These are phyloP conservation scores for Lachnellula hyalina DNA, from an alignment of 2,329 filamentous ascomycete species.

Conservation along the genomic window DNA sequence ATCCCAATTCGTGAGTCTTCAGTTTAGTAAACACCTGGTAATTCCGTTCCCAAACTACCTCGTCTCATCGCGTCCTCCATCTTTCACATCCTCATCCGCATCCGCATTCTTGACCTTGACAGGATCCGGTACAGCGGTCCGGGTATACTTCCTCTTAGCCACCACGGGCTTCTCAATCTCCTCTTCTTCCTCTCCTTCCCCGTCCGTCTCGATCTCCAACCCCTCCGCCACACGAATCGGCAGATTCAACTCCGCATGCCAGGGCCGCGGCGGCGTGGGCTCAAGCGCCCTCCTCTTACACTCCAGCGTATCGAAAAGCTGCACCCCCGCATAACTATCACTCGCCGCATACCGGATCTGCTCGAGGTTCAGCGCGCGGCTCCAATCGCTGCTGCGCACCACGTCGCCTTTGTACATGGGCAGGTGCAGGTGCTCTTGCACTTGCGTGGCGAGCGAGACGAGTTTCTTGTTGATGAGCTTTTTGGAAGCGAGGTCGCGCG, in stretches of 20 bases:
- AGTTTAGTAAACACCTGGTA: background rate
- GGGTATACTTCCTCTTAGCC: slow-evolving; percentile 4
- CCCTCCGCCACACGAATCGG: slow-evolving; percentile 55
- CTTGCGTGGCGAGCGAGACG: slow-evolving; percentile 64
- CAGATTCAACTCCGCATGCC: slow-evolving; percentile 59
- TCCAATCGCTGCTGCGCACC: slow-evolving; percentile 75
- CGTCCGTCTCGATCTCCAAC: slow-evolving; percentile 24
- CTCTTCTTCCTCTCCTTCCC: slow-evolving; percentile 29
- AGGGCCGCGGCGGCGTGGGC: slow-evolving; percentile 66
- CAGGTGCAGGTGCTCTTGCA: slow-evolving; percentile 63
- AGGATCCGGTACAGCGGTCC: background rate
- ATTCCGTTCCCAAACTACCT: slow-evolving; percentile 34
- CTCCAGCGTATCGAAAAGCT: slow-evolving; percentile 69
- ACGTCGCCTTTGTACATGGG: slow-evolving; percentile 66
- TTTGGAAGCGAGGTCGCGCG: slow-evolving; percentile 35
- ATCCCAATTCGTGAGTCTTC: background rate
- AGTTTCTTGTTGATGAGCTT: slow-evolving; percentile 58
- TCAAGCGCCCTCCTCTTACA: slow-evolving; percentile 58
- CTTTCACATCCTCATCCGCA: too few species aligned
- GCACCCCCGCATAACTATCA: slow-evolving; percentile 74
- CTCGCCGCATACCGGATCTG: slow-evolving; percentile 75
- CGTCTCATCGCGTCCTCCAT: background rate
- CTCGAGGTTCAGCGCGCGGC: slow-evolving; percentile 49
- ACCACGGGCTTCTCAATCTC: slow-evolving; percentile 13
- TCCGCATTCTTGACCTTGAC: background rate